phyloP scores from a whole-genome alignment of 1,284 basidiomycete species.

The Xanthoconium separans region DNA sequence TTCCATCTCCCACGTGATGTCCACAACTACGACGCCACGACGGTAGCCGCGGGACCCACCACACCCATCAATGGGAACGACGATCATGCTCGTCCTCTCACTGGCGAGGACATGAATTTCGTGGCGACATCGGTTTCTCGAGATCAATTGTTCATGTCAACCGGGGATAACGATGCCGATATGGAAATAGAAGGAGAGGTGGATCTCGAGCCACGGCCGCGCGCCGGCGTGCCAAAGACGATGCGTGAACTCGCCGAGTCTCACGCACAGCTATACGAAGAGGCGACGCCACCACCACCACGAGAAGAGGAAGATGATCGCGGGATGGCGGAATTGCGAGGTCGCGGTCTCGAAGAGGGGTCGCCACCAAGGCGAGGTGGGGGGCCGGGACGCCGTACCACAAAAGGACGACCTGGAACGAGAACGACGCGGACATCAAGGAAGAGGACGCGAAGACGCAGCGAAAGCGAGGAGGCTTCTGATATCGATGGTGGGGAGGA shows the following conservation, averaged over 20 bases:
- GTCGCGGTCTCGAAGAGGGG: slow-evolving; percentile 1
- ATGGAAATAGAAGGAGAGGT: slow-evolving; percentile 30
- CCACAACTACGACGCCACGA: slow-evolving; percentile 30
- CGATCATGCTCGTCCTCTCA: neutral
- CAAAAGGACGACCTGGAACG: slow-evolving; percentile 4
- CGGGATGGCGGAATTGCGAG: slow-evolving; percentile 1
- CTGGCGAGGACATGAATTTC: neutral
- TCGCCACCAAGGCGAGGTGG: slow-evolving; percentile 1
- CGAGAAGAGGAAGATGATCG: slow-evolving; percentile 4
- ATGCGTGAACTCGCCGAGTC: slow-evolving; percentile 67
- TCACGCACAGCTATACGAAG: slow-evolving; percentile 20
- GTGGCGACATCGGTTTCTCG: neutral
- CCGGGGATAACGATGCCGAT: slow-evolving; percentile 19
- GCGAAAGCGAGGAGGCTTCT: slow-evolving; percentile 13
- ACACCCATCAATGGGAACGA: neutral
- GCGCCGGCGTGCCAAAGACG: slow-evolving; percentile 46
- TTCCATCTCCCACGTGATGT: slow-evolving; percentile 66
- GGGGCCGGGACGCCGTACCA: slow-evolving; percentile 9
- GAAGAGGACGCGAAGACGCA: slow-evolving; percentile 26
- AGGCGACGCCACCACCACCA: slow-evolving; percentile 5
- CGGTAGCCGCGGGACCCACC: slow-evolving; percentile 17
- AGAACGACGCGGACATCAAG: slow-evolving; percentile 20
- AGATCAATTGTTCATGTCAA: slow-evolving; percentile 14
- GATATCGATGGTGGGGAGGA: slow-evolving; percentile 24
- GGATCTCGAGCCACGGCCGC: slow-evolving; percentile 21